Conservation (phyloP, 2,329 filamentous ascomycete genomes). For the Aspergillus sp. region DNA sequence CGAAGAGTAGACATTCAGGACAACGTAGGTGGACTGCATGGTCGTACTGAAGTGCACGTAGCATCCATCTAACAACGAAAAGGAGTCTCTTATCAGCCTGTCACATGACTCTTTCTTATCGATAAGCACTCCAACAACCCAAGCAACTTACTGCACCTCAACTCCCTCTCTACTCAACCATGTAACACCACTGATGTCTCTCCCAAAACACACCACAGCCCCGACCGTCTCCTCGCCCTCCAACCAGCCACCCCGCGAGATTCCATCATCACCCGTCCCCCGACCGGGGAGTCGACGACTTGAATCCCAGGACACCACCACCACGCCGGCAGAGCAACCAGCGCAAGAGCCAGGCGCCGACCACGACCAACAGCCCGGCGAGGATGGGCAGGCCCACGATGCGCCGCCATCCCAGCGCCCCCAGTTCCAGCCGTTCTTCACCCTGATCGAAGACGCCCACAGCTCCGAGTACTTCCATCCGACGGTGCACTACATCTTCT, state of each 20-base stretch:
- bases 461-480: constrained; percentile 71
- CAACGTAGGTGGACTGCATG: too few relatives aligned
- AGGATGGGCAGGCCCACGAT: constrained; percentile 11
- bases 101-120: not conserved
- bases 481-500: constrained; percentile 82
- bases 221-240: constrained; percentile 20
- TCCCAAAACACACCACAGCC: constrained; percentile 18
- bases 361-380: constrained; percentile 2
- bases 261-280: constrained; percentile 8
- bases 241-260: constrained; percentile 14
- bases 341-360: constrained; percentile 6
- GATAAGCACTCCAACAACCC: not conserved
- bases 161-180: constrained; percentile 9
- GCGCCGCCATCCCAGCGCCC: constrained; percentile 22
- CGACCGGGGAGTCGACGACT: constrained; percentile 15
- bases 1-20: too few relatives aligned
- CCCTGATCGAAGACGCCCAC: constrained; percentile 67
- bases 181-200: constrained; percentile 30
- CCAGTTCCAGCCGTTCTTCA: constrained; percentile 72
- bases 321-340: constrained; percentile 5
- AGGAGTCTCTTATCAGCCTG: not conserved
- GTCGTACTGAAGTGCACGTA: too few relatives aligned
- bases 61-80: not conserved
- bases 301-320: constrained; percentile 5
- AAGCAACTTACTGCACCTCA: constrained; percentile 3